These are phyloP conservation scores for Hyphodiscus hymeniophilus DNA, from an alignment of 495 filamentous ascomycete genomes.

Conservation along the genomic window DNA sequence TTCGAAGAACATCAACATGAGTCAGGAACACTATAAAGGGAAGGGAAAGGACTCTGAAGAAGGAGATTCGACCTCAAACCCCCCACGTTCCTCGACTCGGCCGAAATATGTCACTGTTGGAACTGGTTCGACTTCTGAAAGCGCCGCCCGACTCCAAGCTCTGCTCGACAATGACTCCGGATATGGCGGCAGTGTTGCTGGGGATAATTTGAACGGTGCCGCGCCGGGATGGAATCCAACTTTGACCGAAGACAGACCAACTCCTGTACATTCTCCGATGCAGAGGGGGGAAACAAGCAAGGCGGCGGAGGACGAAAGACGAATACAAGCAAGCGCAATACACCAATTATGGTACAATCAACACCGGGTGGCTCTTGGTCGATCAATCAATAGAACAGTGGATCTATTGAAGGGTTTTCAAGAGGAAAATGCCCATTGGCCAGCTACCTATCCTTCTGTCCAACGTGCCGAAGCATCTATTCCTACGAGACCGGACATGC, in stretches of 20 bases:
- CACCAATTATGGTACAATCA: slow-evolving; percentile 67
- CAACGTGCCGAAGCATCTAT: slow-evolving; percentile 46
- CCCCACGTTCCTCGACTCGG: slow-evolving; percentile 11
- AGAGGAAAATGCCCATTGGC: slow-evolving; percentile 85
- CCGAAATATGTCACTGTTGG: slow-evolving; percentile 77
- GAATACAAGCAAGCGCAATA: slow-evolving; percentile 35
- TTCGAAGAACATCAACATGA: slow-evolving; percentile 45
- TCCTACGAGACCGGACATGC: slow-evolving; percentile 28
- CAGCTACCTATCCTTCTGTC: slow-evolving; percentile 88
- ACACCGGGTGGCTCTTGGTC: slow-evolving; percentile 75
- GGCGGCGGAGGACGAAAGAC: slow-evolving; percentile 31
- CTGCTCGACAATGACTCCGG: slow-evolving; percentile 82
- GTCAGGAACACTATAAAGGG: slow-evolving; percentile 57
- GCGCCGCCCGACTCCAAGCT: slow-evolving; percentile 54
- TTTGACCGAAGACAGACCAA: slow-evolving; percentile 58
- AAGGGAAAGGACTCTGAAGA: slow-evolving; percentile 36
- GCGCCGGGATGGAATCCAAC: slow-evolving; percentile 38
- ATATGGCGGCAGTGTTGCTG: slow-evolving; percentile 70
- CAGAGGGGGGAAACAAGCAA: slow-evolving; percentile 40
- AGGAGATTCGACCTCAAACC: slow-evolving; percentile 21
- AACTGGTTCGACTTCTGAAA: slow-evolving; percentile 69
- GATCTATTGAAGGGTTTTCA: slow-evolving; percentile 73
- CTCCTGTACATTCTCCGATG: slow-evolving; percentile 47
- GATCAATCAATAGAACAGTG: slow-evolving; percentile 75
- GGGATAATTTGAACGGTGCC: slow-evolving; percentile 37